Evolutionary conservation across 805 yeast species (phyloP).

Genomic region (Candida stauntonica): DNA sequence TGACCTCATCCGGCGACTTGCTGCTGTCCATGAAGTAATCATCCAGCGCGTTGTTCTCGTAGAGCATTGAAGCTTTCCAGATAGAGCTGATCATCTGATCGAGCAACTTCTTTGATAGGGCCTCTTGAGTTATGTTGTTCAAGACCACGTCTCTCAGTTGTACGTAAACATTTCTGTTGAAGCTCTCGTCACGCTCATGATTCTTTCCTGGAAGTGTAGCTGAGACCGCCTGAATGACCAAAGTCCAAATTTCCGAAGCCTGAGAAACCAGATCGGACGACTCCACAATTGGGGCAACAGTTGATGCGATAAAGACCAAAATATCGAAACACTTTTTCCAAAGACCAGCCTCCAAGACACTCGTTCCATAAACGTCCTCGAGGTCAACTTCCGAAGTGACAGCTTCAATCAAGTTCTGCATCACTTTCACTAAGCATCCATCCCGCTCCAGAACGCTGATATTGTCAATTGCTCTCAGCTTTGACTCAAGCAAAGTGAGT

Average conservation of each 20-base stretch:
- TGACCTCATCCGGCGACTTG: constrained; percentile 32
- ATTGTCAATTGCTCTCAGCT: constrained; percentile 31
- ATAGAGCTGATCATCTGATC: constrained; percentile 43
- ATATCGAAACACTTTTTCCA: constrained; percentile 52
- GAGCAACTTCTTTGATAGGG: constrained; percentile 31
- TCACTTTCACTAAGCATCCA: constrained; percentile 40
- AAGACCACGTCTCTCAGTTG: constrained; percentile 39
- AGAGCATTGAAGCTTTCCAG: constrained; percentile 57
- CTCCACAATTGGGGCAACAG: constrained; percentile 22
- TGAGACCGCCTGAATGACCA: constrained; percentile 38
- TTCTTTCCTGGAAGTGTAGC: constrained; percentile 35
- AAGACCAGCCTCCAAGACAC: constrained; percentile 29
- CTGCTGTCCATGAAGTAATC: constrained; percentile 28
- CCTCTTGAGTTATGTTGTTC: constrained; percentile 32
- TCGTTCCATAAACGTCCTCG: constrained; percentile 13
- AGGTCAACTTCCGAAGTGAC: constrained; percentile 40
- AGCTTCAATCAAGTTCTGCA: constrained; percentile 49
- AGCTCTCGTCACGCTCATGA: constrained; percentile 35
- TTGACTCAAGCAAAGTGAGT: constrained; percentile 35
- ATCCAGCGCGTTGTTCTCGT: constrained; percentile 54
- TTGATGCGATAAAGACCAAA: constrained; percentile 33
- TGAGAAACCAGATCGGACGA: constrained; percentile 7
- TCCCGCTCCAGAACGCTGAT: constrained; percentile 38
- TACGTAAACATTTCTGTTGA: constrained; percentile 43
- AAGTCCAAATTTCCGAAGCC: constrained; percentile 32